A percentile compares a stretch with the other conserved stretches of the same genome.
Conservation (phyloP, 2,329 filamentous ascomycete genomes). For the Blastomyces emzantsi region DNA sequence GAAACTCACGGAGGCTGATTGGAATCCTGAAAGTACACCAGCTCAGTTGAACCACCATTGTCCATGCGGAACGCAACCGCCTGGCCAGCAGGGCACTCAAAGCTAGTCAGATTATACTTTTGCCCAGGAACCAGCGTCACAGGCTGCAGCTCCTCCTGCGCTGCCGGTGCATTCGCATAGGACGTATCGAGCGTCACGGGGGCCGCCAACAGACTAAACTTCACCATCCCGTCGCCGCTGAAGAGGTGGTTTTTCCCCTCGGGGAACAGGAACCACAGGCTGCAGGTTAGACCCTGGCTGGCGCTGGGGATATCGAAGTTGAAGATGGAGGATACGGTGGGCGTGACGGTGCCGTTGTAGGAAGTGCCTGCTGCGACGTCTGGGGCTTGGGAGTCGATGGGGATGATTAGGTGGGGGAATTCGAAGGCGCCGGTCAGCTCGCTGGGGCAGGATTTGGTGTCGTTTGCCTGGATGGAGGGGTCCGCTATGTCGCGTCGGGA, state of each 20-base stretch:
- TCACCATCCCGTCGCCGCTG: slow-evolving; percentile 45
- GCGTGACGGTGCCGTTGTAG: slow-evolving; percentile 48
- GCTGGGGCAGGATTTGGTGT: slow-evolving; percentile 34
- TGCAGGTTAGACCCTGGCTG: slow-evolving; percentile 51
- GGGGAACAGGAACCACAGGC: slow-evolving; percentile 58
- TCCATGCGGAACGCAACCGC: slow-evolving; percentile 46
- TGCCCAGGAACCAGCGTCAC: slow-evolving; percentile 45
- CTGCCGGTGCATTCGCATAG: slow-evolving; percentile 45
- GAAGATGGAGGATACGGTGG: slow-evolving; percentile 51
- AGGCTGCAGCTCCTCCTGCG: slow-evolving; percentile 36
- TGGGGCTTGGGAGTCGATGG: slow-evolving; percentile 48
- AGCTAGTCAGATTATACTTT: slow-evolving; percentile 45
- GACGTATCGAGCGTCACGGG: slow-evolving; percentile 44
- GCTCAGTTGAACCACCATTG: slow-evolving; percentile 41
- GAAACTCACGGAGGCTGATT: slow-evolving; percentile 43
- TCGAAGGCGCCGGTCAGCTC: slow-evolving; percentile 42
- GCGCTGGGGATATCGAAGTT: slow-evolving; percentile 59
- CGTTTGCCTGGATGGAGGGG: too few relatives aligned
- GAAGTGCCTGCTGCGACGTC: slow-evolving; percentile 45
- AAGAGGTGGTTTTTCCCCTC: slow-evolving; percentile 48
- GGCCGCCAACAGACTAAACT: slow-evolving; percentile 43
- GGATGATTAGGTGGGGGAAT: slow-evolving; percentile 55
- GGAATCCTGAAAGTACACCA: slow-evolving; percentile 58
- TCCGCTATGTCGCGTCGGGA: too few relatives aligned
- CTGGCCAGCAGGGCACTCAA: slow-evolving; percentile 47